Evolutionary conservation across 208 protist genomes (phyloP).

Genomic region (Trypanosoma boissoni): DNA sequence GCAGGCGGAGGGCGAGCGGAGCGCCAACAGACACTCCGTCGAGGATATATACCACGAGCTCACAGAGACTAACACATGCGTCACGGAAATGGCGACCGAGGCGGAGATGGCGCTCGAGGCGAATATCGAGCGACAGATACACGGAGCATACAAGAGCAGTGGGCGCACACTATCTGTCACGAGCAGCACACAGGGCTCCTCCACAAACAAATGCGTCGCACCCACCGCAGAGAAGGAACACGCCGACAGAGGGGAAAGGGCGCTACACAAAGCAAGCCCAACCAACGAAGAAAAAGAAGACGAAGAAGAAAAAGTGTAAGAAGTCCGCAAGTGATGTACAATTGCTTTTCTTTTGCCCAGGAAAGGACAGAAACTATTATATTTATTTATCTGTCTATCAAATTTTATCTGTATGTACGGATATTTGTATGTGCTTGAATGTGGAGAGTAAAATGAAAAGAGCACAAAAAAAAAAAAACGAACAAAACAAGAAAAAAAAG

Average conservation of each 20-base stretch:
- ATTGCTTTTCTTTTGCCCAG: too few relatives aligned
- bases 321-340: not conserved
- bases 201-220: not conserved
- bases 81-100: slow-evolving; percentile 28
- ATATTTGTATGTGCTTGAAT: too few relatives aligned
- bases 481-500: not conserved
- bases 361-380: too few relatives aligned
- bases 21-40: slow-evolving; percentile 23
- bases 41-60: slow-evolving; percentile 44
- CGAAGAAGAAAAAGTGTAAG: not conserved
- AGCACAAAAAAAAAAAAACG: not conserved
- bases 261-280: not conserved
- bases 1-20: slow-evolving; percentile 26
- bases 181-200: not conserved
- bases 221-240: not conserved
- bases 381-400: too few relatives aligned
- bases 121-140: slow-evolving; percentile 31
- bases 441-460: not conserved
- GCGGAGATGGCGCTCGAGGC: slow-evolving; percentile 28
- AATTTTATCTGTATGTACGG: too few relatives aligned
- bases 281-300: not conserved
- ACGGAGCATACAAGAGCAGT: slow-evolving; percentile 20
- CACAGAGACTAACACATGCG: slow-evolving; percentile 32
- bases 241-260: not conserved
- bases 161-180: not conserved